Conservation (phyloP, 352 stramenopile species). For the Pythium aristosporum region DNA sequence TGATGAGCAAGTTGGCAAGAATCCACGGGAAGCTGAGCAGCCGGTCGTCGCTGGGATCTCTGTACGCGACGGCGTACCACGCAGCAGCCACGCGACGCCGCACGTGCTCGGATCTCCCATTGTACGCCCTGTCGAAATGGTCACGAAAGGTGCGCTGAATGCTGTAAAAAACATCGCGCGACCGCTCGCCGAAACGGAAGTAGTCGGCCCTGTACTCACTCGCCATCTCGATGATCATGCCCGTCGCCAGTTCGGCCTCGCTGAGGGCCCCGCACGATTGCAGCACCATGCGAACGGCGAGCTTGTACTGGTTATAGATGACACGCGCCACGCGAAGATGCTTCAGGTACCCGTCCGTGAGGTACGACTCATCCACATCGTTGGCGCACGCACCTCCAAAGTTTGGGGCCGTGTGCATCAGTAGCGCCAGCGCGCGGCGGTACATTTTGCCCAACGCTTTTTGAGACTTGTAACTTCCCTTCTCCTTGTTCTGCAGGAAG, state of each 20-base stretch:
- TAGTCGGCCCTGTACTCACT: slow-evolving; percentile 70
- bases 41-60: slow-evolving; percentile 32
- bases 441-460: slow-evolving; percentile 80
- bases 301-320: slow-evolving; percentile 72
- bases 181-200: slow-evolving; percentile 75
- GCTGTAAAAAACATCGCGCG: slow-evolving; percentile 59
- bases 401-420: slow-evolving; percentile 43
- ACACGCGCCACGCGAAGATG: slow-evolving; percentile 39
- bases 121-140: slow-evolving; percentile 44
- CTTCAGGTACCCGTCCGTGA: slow-evolving; percentile 49
- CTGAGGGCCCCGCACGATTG: slow-evolving; percentile 58
- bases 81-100: slow-evolving; percentile 50
- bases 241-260: slow-evolving; percentile 70
- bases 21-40: slow-evolving; percentile 77
- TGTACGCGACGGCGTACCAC: slow-evolving; percentile 69
- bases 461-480: slow-evolving; percentile 58
- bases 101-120: slow-evolving; percentile 22
- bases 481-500: slow-evolving; percentile 79
- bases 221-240: slow-evolving; percentile 63
- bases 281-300: slow-evolving; percentile 47
- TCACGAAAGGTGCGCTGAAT: slow-evolving; percentile 45
- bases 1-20: slow-evolving; percentile 49
- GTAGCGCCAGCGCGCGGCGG: slow-evolving; percentile 54
- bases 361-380: slow-evolving; percentile 53
- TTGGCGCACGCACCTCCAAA: slow-evolving; percentile 4